phyloP scores from a whole-genome alignment of 2,329 filamentous ascomycete species.

The Xylaria sp. region DNA sequence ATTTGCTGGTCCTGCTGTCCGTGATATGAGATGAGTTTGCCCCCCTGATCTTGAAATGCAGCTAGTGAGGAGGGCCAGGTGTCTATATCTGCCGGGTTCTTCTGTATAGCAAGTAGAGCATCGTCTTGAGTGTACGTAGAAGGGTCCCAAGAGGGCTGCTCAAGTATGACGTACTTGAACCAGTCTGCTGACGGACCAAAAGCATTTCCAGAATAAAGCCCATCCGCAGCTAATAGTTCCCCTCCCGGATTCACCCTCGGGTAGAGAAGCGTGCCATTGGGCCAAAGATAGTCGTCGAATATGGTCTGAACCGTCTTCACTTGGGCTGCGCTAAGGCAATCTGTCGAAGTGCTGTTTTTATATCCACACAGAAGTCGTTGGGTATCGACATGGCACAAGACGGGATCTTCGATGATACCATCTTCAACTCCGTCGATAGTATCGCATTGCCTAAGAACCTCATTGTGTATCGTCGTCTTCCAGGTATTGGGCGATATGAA shows the following conservation, averaged over 20 bases:
- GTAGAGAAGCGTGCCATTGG: conserved; percentile 59
- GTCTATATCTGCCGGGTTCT: conserved; percentile 40
- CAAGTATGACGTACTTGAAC: conserved; percentile 60
- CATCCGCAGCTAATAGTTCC: conserved; percentile 54
- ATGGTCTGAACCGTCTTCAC: conserved; percentile 56
- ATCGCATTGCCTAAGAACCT: conserved; percentile 54
- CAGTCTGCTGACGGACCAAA: conserved; percentile 59
- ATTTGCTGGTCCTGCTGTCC: conserved; percentile 59
- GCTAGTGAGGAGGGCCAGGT: conserved; percentile 53
- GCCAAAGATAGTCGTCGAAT: conserved; percentile 56
- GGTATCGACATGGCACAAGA: conserved; percentile 52
- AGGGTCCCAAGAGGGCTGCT: conserved; percentile 56
- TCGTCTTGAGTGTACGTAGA: conserved; percentile 52
- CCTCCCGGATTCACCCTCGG: conserved; percentile 61
- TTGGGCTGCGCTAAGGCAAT: conserved; percentile 58
- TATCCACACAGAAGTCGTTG: conserved; percentile 50
- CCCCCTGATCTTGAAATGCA: conserved; percentile 51
- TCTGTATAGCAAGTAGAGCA: conserved; percentile 39
- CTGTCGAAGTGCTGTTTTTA: conserved; percentile 44
- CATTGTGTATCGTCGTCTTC: conserved; percentile 50
- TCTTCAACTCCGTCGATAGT: conserved; percentile 54
- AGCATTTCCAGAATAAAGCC: conserved; percentile 53
- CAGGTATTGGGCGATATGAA: conserved; percentile 46
- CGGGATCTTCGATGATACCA: conserved; percentile 54
- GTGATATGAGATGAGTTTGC: conserved; percentile 53